Evolutionary conservation across 1,139 yeast species (phyloP).

Genomic region (Lodderomyces jiufengensis): DNA sequence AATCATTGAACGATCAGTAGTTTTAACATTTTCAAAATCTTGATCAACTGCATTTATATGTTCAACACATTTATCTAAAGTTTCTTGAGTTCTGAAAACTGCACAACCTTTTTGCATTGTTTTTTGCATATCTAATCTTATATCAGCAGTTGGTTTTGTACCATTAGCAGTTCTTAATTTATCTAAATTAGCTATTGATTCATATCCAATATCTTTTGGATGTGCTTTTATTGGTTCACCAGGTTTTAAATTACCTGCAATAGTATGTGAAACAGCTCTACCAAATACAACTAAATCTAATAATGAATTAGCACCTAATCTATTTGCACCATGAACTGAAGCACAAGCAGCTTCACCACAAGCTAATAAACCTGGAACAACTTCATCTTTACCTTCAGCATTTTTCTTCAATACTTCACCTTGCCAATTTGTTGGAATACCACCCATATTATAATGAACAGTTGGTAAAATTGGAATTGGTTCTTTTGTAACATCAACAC

Average conservation of each 20-base stretch:
- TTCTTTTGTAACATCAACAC: constrained; percentile 98
- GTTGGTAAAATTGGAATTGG: constrained; percentile 98
- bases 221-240: constrained; percentile 76
- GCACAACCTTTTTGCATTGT: constrained; percentile 97
- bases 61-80: constrained; percentile 87
- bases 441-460: constrained; percentile 99
- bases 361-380: constrained; percentile 91
- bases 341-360: constrained; percentile 99
- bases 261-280: constrained; percentile 95
- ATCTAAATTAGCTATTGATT: constrained; percentile 89
- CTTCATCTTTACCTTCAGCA: constrained; percentile 84
- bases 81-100: constrained; percentile 91
- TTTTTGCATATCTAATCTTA: constrained; percentile 90
- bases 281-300: constrained; percentile 97
- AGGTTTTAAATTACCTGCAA: constrained; percentile 80
- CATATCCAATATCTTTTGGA: constrained; percentile 83
- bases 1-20: constrained; percentile 95
- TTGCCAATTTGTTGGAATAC: constrained; percentile 96
- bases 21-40: constrained; percentile 64
- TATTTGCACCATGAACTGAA: constrained; percentile 98
- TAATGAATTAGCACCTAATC: constrained; percentile 98
- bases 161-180: constrained; percentile 83
- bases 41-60: constrained; percentile 75
- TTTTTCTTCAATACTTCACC: constrained; percentile 90
- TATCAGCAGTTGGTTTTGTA: constrained; percentile 75